These are phyloP conservation scores for Rhododendron simsii DNA, from an alignment of 148 eudicot species.

Conservation along the genomic window DNA sequence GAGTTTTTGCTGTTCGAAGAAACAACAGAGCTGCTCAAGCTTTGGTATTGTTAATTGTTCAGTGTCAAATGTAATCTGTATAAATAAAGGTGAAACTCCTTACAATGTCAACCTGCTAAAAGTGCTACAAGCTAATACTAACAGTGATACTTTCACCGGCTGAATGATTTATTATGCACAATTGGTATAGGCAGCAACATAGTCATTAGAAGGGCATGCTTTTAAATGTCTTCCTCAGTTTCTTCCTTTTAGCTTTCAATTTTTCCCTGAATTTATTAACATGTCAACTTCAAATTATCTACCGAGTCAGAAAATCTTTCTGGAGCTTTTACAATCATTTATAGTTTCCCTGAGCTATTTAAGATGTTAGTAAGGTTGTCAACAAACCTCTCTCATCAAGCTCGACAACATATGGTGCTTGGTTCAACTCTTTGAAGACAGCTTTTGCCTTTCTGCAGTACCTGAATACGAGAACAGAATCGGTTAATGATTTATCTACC, in stretches of 20 bases:
- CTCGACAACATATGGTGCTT: conserved; percentile 75
- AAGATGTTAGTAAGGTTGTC: not conserved
- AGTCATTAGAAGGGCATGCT: not conserved
- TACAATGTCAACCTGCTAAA: not conserved
- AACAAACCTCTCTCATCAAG: conserved; percentile 87
- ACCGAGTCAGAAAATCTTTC: not conserved
- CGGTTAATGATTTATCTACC: not conserved
- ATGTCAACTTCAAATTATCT: not conserved
- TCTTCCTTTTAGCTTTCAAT: not conserved
- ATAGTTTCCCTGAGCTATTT: not conserved
- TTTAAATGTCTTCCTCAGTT: not conserved
- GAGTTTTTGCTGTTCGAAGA: not conserved
- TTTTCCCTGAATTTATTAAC: not conserved
- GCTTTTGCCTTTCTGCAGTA: conserved; percentile 85
- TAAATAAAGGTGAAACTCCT: not conserved
- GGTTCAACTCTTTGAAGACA: conserved; percentile 75
- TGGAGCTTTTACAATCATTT: not conserved
- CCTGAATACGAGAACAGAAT: conserved; percentile 29
- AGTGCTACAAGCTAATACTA: not conserved
- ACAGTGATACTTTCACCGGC: not conserved
- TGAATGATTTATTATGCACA: not conserved
- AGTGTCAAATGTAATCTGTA: not conserved
- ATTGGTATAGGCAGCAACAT: not conserved
- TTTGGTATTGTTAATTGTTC: not conserved
- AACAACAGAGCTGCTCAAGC: not conserved